Conservation (phyloP, 768 basidiomycete genomes). For the Exidia glandulosa region DNA sequence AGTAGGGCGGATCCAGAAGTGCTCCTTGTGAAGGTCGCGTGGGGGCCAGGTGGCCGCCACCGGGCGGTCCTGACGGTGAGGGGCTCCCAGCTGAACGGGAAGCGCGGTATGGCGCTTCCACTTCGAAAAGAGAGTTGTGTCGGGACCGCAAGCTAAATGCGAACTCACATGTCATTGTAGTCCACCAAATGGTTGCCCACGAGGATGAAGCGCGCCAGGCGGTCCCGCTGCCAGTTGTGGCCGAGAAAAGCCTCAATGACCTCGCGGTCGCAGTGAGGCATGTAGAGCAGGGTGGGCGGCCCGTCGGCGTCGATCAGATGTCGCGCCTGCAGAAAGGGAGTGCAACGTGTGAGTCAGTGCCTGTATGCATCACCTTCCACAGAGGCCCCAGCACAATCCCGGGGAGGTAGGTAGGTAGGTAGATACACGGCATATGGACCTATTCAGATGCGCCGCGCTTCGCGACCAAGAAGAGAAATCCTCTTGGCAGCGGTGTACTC, state of each 20-base stretch:
- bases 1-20: neutral
- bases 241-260: constrained; percentile 57
- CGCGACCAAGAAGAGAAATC: constrained; percentile 2
- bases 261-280: constrained; percentile 69
- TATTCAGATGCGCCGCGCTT: constrained; percentile 4
- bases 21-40: too few species aligned
- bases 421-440: constrained; percentile 2
- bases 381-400: too few species aligned
- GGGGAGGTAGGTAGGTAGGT: neutral
- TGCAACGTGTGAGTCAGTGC: neutral
- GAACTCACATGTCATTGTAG: constrained; percentile 53
- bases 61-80: too few species aligned
- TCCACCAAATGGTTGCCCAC: constrained; percentile 56
- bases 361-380: too few species aligned
- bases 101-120: neutral
- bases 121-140: too few species aligned
- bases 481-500: too few species aligned
- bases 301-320: constrained; percentile 24
- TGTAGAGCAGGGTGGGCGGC: constrained; percentile 53
- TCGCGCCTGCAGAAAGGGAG: constrained; percentile 2
- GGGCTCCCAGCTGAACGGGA: neutral
- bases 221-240: constrained; percentile 44
- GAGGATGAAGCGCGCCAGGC: constrained; percentile 39
- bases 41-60: too few species aligned
- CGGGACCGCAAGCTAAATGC: neutral